Evolutionary conservation across 1,284 basidiomycete species (phyloP).

Genomic region (Boletus albobrunnescens): DNA sequence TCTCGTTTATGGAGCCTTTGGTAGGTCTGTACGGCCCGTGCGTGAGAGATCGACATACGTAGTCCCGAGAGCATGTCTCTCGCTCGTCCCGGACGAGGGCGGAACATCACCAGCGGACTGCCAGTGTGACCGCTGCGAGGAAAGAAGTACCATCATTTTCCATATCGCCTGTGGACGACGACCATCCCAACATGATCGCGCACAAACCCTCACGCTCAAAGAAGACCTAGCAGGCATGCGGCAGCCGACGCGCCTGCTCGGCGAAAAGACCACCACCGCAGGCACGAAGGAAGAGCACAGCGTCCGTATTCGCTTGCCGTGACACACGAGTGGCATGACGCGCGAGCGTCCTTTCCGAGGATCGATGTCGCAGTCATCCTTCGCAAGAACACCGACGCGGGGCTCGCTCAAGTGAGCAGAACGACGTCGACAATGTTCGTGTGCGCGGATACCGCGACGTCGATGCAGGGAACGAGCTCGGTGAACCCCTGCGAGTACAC

Average conservation of each 20-base stretch:
- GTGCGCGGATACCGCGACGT: constrained; percentile 37
- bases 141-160: background rate
- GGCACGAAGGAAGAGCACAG: background rate
- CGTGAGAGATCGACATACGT: background rate
- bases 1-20: no score
- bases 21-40: no score
- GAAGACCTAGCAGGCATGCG: background rate
- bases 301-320: background rate
- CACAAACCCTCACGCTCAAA: background rate
- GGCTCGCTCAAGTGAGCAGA: constrained; percentile 27
- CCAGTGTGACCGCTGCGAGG: background rate
- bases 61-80: background rate
- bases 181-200: background rate
- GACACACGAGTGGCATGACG: constrained; percentile 10
- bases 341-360: constrained; percentile 26
- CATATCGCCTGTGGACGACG: background rate
- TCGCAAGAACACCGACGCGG: constrained; percentile 53
- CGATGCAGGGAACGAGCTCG: constrained; percentile 38
- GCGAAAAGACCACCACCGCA: background rate
- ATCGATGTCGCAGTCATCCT: constrained; percentile 68
- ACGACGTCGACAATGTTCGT: constrained; percentile 28
- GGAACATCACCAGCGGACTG: background rate
- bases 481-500: constrained; percentile 13
- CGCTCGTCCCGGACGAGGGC: background rate
- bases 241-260: background rate